Base-by-base conservation (phyloP, 1,139 yeast species). In the Suhomyces chickasaworum region DNA sequence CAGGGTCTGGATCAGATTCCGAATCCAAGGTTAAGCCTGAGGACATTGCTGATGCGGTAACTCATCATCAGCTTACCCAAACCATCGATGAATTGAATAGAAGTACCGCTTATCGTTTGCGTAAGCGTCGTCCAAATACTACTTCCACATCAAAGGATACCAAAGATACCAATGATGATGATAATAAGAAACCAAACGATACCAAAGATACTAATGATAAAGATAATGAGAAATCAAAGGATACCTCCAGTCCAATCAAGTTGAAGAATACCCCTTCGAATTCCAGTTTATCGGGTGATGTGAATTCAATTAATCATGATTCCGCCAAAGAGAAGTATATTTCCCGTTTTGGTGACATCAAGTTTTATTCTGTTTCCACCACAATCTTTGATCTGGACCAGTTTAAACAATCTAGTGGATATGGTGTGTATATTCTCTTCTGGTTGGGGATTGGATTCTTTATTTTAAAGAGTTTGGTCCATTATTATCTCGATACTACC, bases 401-500 rank as follows among this genome's bases (percentile, higher is more conserved):
- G 18, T 69, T 75, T 52, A 64, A 67, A 46, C 50, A 63, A 1
- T 69, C 81, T 4, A 71, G 73, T 44, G 85, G 82, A 59, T 80
- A 76, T 52, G 95, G 93, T 1, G 69, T 86, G 37, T 86, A 80
- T 57, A 80, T 85, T 10, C 72, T 85, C 44, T 80, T 83, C 52
- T 86, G 95, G 95, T 65, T 85, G 46, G 77, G 78, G 2, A 77
- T 84, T 7, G 84, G 77, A 7, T 77, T 84, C 48, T 63, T 75
- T 32, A 75, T 80, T 49, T 55, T 79, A 32, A 76, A 77, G 46
- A 73, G 71, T 30, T 54, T 79, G n/a, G 70, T 80, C 21, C 78
- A 78, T 47, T 73, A 69, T 17, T 64, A 70, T 43, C 59, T 63
- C 54, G 67, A 65, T 10, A 44, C 53, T 2, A 53, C 50, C n/a